Base-by-base conservation (phyloP, 1,284 basidiomycete species). In the Cystobasidium pallidum region DNA sequence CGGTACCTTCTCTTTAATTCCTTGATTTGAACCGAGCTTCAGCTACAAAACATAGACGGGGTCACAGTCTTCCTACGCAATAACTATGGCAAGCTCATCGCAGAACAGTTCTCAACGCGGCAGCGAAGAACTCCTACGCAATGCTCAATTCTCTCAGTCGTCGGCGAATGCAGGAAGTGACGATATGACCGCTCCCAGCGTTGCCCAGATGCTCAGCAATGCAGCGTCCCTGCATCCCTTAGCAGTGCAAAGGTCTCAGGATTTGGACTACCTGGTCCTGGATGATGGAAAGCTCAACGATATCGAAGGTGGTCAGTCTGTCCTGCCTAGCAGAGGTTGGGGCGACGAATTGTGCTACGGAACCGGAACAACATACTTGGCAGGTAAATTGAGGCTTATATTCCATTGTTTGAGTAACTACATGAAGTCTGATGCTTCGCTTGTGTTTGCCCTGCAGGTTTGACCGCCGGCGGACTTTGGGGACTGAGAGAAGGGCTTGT, bases 341-440 rank as follows among this genome's bases (percentile, higher is more conserved):
- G 92, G 92, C 83, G 96, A 99, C 84, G 96, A 99, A 83, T 85
- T 99, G 74, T 97, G 94, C 87, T 98, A 99, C 83, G 96, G 96
- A 77, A 98, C 95, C 78, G 96, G 96, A 72, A 96, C 94, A 76
- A 97, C 94, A 83, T 99, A 99, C 87, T 88, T 99, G 70, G 87
- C 91, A 80, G 96, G 95, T 94, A 81, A 80, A 92, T 88, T 72
- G 54, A 30, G 41, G 30, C 34, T 26, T 61, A n/a, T n/a, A n/a
- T 41, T 30, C 34, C 1, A 61, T 17, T 15, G 24, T 61, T 26
- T 30, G 15, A 10, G 3, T 28, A 4, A 30, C 28, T 3, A 49
- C n/a, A 15, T 15, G 6, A 21, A 19, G 4, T 57, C 54, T 34
- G 1, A 34, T 11, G 3, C 10, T 34, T 7, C 28, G 28, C 13